Conservation (phyloP, 257 asterid genomes). For the Phtheirospermum japonicum region DNA sequence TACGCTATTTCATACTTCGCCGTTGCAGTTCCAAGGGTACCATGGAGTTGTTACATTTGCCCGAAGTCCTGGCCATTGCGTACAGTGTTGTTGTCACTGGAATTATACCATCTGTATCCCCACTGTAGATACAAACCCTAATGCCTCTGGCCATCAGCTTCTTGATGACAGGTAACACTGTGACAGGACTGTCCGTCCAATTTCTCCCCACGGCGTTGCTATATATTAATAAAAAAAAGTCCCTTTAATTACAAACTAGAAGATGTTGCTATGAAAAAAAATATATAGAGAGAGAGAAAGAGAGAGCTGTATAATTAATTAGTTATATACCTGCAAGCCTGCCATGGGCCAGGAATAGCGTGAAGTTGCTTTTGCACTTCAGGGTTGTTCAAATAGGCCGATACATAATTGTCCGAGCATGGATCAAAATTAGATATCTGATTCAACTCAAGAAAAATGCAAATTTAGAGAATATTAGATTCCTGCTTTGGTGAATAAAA, state of each 20-base stretch:
- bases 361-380: conserved; percentile 56
- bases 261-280: too few species aligned
- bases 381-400: conserved; percentile 39
- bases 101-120: conserved; percentile 51
- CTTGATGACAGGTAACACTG: conserved; percentile 48
- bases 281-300: too few species aligned
- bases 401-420: conserved; percentile 39
- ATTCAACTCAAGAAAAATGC: too few species aligned
- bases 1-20: conserved; percentile 46
- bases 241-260: conserved; percentile 12
- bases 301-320: too few species aligned
- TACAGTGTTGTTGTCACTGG: conserved; percentile 60
- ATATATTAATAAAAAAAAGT: too few species aligned
- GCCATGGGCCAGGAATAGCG: conserved; percentile 48
- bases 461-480: too few species aligned
- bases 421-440: conserved; percentile 56
- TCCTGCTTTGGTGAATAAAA: too few species aligned
- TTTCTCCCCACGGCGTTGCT: conserved; percentile 1
- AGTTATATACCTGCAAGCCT: conserved; percentile 43
- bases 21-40: conserved; percentile 56
- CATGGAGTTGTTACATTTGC: conserved; percentile 43
- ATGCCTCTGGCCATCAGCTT: conserved; percentile 49
- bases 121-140: conserved; percentile 58
- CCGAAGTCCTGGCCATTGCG: conserved; percentile 47
- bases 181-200: conserved; percentile 45